Evolutionary conservation across 108 stramenopile genomes (phyloP).

Genomic region (Fragilaria radians): DNA sequence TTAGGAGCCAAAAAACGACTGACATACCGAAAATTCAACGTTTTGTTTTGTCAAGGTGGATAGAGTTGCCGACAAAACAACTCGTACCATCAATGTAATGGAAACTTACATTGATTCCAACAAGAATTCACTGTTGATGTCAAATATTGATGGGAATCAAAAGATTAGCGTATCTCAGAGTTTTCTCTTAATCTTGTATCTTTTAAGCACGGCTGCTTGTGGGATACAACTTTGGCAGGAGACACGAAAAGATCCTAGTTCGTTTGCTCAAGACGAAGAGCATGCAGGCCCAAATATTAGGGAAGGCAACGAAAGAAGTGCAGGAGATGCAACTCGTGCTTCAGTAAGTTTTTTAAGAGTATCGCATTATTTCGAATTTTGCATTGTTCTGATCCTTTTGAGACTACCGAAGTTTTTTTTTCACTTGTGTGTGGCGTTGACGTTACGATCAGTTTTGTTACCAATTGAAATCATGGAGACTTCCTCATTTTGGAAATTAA

Average conservation of each 20-base stretch:
- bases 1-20: too few relatives aligned
- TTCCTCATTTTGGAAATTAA: conserved; percentile 27
- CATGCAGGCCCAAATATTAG: background rate
- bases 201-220: background rate
- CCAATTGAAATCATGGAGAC: conserved; percentile 33
- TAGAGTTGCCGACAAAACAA: too few relatives aligned
- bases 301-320: background rate
- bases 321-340: conserved; percentile 1
- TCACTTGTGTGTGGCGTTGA: conserved; percentile 27
- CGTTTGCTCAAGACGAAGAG: background rate
- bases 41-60: too few relatives aligned
- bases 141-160: too few relatives aligned
- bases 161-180: too few relatives aligned
- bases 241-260: background rate
- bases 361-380: background rate
- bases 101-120: too few relatives aligned
- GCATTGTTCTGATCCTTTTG: background rate
- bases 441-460: conserved; percentile 23
- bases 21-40: too few relatives aligned
- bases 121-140: too few relatives aligned
- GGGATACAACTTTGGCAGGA: background rate
- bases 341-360: background rate
- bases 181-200: too few relatives aligned
- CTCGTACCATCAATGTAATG: too few relatives aligned
- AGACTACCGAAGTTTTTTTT: conserved; percentile 29